Conservation (phyloP, 2,329 filamentous ascomycete species). For the Colletotrichum graminicola region DNA sequence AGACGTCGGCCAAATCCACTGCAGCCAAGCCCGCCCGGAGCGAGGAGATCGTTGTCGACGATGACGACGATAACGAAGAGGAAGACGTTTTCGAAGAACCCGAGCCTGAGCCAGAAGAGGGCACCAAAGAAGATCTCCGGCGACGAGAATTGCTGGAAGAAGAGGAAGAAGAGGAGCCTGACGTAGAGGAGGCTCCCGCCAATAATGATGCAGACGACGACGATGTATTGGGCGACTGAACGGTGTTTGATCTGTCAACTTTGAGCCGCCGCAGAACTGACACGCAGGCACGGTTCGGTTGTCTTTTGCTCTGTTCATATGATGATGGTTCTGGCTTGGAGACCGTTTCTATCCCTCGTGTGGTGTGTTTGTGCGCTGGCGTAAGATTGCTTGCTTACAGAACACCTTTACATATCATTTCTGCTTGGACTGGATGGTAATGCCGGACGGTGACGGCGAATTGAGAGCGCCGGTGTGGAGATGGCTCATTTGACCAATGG, state of each 20-base stretch:
- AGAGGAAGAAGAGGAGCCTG: constrained; percentile 59
- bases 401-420: constrained; percentile 1
- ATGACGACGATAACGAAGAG: constrained; percentile 58
- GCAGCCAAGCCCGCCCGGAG: constrained; percentile 57
- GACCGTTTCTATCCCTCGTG: not conserved
- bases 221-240: constrained; percentile 58
- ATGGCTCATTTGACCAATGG: constrained; percentile 28
- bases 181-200: constrained; percentile 45
- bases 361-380: constrained; percentile 2
- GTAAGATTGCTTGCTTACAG: not conserved
- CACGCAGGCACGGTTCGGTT: constrained; percentile 3
- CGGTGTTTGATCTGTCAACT: constrained; percentile 4
- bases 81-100: constrained; percentile 57
- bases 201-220: constrained; percentile 44
- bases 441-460: constrained; percentile 24
- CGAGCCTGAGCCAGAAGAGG: constrained; percentile 69
- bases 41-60: constrained; percentile 60
- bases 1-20: constrained; percentile 55
- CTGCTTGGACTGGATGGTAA: constrained; percentile 4
- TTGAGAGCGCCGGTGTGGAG: constrained; percentile 9
- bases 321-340: not conserved
- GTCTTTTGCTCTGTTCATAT: constrained; percentile 30
- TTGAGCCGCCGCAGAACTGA: not conserved
- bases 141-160: constrained; percentile 67
- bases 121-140: constrained; percentile 68